Evolutionary conservation across 306 rosid species (phyloP), one percentile per base, ranked within the genome.

Genomic region (Citrullus mucosospermus): DNA sequence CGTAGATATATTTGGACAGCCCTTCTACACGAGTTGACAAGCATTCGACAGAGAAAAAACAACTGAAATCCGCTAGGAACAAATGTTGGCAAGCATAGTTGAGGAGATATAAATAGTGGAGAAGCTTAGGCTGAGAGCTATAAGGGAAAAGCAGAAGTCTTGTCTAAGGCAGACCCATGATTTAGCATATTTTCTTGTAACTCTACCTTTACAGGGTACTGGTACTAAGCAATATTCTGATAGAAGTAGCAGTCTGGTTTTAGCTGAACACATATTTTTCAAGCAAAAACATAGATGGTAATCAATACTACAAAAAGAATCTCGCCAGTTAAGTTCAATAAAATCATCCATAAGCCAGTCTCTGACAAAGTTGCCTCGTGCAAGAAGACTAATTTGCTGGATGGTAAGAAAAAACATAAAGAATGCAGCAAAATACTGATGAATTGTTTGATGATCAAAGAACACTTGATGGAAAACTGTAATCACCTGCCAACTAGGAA

Each of bases 401-500:
- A 30, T 16, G 15, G 44, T 30, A 13, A 14, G 9, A 50, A 17
- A 50, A 32, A 72, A 8, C 14, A 72, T 50, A 6, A 28, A 25
- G n/a, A 50, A 50, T 1, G 28, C 25, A 50, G 58, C 36, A 28
- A 50, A 71, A 7, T 16, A 54, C 18, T 56, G 59, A 54, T 53
- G 30, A 32, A 73, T 17, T 5, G 3, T 72, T 73, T 32, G 18
- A 73, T 32, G 43, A 54, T 74, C 30, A 53, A 53, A 74, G 4
- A 72, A 16, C 28, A 71, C 65, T 58, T 18, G 18, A 60, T 60
- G 80, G 83, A 38, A 46, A 70, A 72, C 80, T 25, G 70, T 73
- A 38, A 30, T 83, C 81, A 96, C 99, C 98, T 96, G 99, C 99
- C 99, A 96, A 84, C 99, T 96, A 70, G 99, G 99, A 79, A 96